Percentiles rank a stretch among this genome's conserved stretches.
Evolutionary conservation across 345 rosid genomes (phyloP).

Genomic region (Gossypium mustelinum): DNA sequence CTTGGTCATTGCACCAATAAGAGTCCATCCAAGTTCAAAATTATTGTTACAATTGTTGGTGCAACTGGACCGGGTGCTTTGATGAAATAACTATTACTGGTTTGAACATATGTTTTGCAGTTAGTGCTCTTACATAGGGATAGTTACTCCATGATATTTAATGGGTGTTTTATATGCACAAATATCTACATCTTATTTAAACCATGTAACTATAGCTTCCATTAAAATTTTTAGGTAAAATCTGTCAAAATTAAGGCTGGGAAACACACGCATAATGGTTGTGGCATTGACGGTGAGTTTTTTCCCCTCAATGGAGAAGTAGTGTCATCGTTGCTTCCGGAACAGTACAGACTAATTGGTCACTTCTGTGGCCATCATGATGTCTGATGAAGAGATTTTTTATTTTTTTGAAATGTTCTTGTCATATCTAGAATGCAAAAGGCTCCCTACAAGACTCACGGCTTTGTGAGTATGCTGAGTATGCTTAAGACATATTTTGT

Average conservation of each 20-base stretch:
- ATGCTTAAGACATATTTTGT: not conserved
- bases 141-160: no score
- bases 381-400: slow-evolving; percentile 24
- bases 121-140: no score
- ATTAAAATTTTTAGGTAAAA: slow-evolving; percentile 52
- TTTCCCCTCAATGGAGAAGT: slow-evolving; percentile 84
- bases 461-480: slow-evolving; percentile 11
- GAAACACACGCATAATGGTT: slow-evolving; percentile 70
- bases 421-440: not conserved
- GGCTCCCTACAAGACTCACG: not conserved
- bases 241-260: slow-evolving; percentile 79
- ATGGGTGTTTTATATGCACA: not conserved
- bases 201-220: slow-evolving; percentile 14
- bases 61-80: not conserved
- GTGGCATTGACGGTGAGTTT: slow-evolving; percentile 93
- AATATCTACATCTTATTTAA: not conserved
- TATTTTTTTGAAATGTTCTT: not conserved
- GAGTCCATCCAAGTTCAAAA: not conserved
- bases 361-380: slow-evolving; percentile 39
- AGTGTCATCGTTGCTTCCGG: slow-evolving; percentile 73
- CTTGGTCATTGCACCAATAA: not conserved
- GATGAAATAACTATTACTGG: not conserved
- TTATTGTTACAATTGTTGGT: not conserved
- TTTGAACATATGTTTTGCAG: not conserved
- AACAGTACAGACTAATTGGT: slow-evolving; percentile 90